These are phyloP conservation scores for Chlamydomonas schloesseri DNA, from an alignment of 139 green algal species.

Conservation along the genomic window DNA sequence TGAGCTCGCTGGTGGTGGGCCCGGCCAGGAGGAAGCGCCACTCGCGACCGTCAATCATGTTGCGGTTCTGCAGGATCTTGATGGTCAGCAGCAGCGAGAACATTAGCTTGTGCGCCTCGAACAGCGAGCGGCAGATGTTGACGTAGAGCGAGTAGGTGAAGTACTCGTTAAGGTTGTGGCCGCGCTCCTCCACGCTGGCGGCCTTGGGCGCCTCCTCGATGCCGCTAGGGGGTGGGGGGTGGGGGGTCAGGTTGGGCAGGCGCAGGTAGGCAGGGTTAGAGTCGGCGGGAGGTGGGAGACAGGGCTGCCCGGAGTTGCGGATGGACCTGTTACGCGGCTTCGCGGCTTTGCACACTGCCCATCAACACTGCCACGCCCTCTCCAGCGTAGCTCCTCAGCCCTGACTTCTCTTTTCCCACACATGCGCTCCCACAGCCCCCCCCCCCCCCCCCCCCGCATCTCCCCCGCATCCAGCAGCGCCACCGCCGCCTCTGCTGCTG, in stretches of 20 bases:
- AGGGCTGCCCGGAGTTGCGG: no score
- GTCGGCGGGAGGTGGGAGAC: no score
- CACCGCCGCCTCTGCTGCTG: no score
- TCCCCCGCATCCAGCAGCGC: no score
- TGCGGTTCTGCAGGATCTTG: conserved; percentile 68
- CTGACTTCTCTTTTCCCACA: no score
- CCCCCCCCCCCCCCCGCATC: no score
- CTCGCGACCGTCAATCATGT: conserved; percentile 71
- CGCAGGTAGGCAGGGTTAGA: background rate
- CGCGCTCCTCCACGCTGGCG: conserved; percentile 68
- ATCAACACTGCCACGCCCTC: no score
- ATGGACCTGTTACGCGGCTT: no score
- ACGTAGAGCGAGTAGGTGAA: conserved; percentile 89
- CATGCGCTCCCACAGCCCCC: no score
- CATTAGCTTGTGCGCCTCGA: conserved; percentile 89
- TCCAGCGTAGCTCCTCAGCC: no score
- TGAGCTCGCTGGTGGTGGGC: conserved; percentile 52
- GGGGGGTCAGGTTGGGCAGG: background rate
- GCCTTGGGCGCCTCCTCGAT: conserved; percentile 72
- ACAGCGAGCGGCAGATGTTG: conserved; percentile 85
- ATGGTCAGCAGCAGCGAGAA: conserved; percentile 80
- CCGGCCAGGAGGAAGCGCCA: conserved; percentile 74
- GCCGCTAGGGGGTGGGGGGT: conserved; percentile 4
- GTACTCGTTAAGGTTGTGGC: conserved; percentile 76
- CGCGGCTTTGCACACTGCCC: no score